Percentiles rank a stretch among this genome's conserved stretches.
Conservation (phyloP, 192 early-diverging fungal species). For the Umbelopsis sp. region DNA sequence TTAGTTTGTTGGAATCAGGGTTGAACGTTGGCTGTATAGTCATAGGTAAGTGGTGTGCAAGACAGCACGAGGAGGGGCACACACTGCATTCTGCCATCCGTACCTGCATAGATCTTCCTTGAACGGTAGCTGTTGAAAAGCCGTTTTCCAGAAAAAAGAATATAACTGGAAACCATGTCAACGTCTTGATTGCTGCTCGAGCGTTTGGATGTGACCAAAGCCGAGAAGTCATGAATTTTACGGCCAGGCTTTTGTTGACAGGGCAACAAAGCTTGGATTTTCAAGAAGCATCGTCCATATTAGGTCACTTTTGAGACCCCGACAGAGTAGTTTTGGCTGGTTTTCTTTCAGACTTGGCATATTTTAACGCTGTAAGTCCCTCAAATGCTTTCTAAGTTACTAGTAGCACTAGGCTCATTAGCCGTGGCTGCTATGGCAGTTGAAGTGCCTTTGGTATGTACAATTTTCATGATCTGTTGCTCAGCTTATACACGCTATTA, state of each 20-base stretch:
- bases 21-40: conserved; percentile 67
- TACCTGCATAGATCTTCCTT: conserved; percentile 64
- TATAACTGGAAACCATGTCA: conserved; percentile 55
- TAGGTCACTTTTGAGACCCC: neutral
- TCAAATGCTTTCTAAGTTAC: conserved; percentile 7
- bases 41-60: neutral
- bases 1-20: conserved; percentile 67
- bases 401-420: conserved; percentile 6
- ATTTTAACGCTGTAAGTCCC: neutral
- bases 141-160: conserved; percentile 57
- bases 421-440: neutral
- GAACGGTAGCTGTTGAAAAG: conserved; percentile 47
- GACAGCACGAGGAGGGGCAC: neutral
- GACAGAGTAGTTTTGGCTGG: neutral
- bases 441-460: conserved; percentile 13
- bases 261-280: neutral
- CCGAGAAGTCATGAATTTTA: conserved; percentile 17
- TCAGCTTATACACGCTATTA: no score
- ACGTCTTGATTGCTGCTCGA: conserved; percentile 23
- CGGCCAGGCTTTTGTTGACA: conserved; percentile 2
- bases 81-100: neutral
- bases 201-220: conserved; percentile 31
- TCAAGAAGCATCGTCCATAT: no score
- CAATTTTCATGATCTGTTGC: neutral
- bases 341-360: neutral